Evolutionary conservation across 78 protist genomes (phyloP), one percentile per base, ranked within the genome.

Genomic region (Isochrysis galbana): DNA sequence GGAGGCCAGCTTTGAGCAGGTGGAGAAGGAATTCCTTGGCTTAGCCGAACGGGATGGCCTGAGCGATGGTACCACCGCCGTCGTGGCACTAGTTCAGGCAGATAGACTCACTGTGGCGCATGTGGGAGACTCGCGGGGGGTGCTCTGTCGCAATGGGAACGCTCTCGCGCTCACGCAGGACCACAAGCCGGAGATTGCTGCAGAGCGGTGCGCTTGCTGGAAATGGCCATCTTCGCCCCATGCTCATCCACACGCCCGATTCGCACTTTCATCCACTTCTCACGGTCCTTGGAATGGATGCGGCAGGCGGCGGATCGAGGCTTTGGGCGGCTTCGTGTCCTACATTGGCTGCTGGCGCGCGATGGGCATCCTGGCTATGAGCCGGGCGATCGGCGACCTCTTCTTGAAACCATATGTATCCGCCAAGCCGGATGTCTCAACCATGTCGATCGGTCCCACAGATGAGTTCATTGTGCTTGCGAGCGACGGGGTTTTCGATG

Each of bases 121-220:
- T 44, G 86, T 89, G 21, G 96, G 96, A 70, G 96, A 94, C 87
- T 87, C 96, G 69, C 91, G 96, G 34, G 91, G 89, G 19, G 91
- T 94, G 89, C 94, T 94, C 38, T 91, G 96, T 89, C 92, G 94
- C 1, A 93, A 77, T 29, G 90, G 93, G 39, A 41, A 14, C 51
- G 90, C 93, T 5, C 34, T 94, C 41, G 47, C 34, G 1, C 69
- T 94, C 47, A 47, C 88, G 25, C 36, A 54, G 44, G 95, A 93
- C 51, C 95, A 93, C 90, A 93, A 93, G 92, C 93, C 93, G 51
- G 70, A 78, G 36, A 21, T 54, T 23, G 46, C 34, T 32, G 70
- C 38, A 3, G 93, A 91, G 70, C 36, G 42, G n/a, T n/a, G n/a
- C n/a, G n/a, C n/a, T n/a, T n/a, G n/a, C n/a, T n/a, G n/a, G n/a